Evolutionary conservation across 352 stramenopile species (phyloP).

Genomic region (Phytophthora aleatoria): DNA sequence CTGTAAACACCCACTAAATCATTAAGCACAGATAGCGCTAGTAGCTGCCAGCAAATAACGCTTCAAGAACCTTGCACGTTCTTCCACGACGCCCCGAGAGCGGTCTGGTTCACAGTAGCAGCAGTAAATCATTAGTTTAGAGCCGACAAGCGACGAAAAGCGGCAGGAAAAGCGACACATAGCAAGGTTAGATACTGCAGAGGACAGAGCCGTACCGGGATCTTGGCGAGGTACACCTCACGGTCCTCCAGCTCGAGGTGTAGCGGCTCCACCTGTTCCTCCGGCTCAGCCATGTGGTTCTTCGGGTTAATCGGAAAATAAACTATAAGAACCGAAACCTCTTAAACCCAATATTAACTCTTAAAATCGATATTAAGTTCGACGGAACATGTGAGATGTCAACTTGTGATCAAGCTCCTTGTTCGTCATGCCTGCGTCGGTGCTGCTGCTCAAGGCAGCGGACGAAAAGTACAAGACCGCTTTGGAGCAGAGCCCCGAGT

Average conservation of each 20-base stretch:
- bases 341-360: neutral
- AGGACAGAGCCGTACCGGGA: slow-evolving; percentile 57
- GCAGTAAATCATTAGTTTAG: slow-evolving; percentile 12
- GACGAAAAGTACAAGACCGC: slow-evolving; percentile 63
- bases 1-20: slow-evolving; percentile 28
- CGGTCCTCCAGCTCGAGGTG: slow-evolving; percentile 87
- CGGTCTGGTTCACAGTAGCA: slow-evolving; percentile 45
- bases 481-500: slow-evolving; percentile 28
- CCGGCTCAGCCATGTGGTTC: slow-evolving; percentile 75
- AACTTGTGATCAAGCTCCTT: slow-evolving; percentile 1
- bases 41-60: neutral
- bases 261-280: slow-evolving; percentile 90
- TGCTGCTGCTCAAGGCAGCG: slow-evolving; percentile 73
- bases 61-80: slow-evolving; percentile 70
- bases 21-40: neutral
- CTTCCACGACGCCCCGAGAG: slow-evolving; percentile 79
- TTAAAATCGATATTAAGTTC: neutral
- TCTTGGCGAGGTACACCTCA: slow-evolving; percentile 88
- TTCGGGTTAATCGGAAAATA: slow-evolving; percentile 2
- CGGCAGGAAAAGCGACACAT: neutral
- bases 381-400: slow-evolving; percentile 8
- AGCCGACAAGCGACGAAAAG: slow-evolving; percentile 2
- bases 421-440: slow-evolving; percentile 17
- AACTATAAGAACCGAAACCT: slow-evolving; percentile 1
- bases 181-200: neutral